Evolutionary conservation across 768 basidiomycete species (phyloP).

Genomic region (Albatrellus ellisii): DNA sequence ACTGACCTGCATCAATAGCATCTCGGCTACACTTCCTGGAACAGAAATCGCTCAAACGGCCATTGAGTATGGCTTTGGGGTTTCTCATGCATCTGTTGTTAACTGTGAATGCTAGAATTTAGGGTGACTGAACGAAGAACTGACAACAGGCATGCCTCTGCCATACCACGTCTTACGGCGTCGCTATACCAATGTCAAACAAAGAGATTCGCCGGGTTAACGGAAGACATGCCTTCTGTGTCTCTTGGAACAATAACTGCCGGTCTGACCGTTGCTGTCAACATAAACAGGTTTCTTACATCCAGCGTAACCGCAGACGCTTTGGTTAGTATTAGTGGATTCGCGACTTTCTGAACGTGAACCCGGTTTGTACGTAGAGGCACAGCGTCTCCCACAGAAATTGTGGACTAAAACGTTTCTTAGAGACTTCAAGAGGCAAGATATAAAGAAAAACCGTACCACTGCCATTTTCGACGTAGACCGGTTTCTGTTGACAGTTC

Average conservation of each 20-base stretch:
- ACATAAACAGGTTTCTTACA: slow-evolving; percentile 9
- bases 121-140: neutral
- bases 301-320: slow-evolving; percentile 6
- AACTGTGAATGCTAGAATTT: neutral
- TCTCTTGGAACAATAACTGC: slow-evolving; percentile 10
- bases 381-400: slow-evolving; percentile 15
- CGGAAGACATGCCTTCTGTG: slow-evolving; percentile 10
- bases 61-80: slow-evolving; percentile 12
- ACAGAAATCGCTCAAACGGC: slow-evolving; percentile 16
- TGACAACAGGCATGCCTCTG: slow-evolving; percentile 12
- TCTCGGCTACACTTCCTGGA: slow-evolving; percentile 12
- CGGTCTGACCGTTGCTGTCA: slow-evolving; percentile 5
- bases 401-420: slow-evolving; percentile 5
- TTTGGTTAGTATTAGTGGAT: neutral
- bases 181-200: slow-evolving; percentile 5
- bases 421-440: too few relatives aligned
- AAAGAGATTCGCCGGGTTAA: neutral
- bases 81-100: slow-evolving; percentile 10
- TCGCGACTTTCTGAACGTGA: neutral
- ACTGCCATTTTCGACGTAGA: slow-evolving; percentile 14
- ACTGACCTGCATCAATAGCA: slow-evolving; percentile 8
- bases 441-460: slow-evolving; percentile 5
- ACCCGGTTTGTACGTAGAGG: slow-evolving; percentile 2
- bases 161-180: slow-evolving; percentile 6
- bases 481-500: slow-evolving; percentile 11